Evolutionary conservation across 768 basidiomycete genomes (phyloP).

Genomic region (Lactifluus echinatus): DNA sequence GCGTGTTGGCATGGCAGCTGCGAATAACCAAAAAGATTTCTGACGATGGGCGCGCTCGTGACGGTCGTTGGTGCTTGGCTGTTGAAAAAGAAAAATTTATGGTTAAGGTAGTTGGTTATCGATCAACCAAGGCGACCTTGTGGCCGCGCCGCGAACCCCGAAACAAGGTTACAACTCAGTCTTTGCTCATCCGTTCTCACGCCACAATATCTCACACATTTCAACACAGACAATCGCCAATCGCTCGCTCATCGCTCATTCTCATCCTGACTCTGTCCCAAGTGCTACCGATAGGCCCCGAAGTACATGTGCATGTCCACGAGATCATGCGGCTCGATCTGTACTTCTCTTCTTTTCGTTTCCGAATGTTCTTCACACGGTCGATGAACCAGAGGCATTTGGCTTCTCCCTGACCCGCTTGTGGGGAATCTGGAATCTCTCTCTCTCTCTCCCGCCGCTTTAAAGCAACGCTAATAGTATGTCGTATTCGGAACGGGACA

Average conservation of each 20-base stretch:
- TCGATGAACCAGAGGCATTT: not conserved
- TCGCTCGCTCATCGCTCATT: too few species aligned
- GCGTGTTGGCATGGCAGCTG: constrained; percentile 12
- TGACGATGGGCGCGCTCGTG: not conserved
- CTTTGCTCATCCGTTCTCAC: not conserved
- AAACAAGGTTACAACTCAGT: constrained; percentile 9
- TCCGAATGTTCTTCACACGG: not conserved
- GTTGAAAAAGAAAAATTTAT: not conserved
- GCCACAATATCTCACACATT: constrained; percentile 7
- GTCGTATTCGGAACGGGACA: not conserved
- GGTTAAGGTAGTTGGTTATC: constrained; percentile 7
- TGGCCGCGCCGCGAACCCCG: not conserved
- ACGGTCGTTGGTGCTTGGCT: not conserved
- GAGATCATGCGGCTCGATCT: too few species aligned
- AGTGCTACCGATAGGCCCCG: not conserved
- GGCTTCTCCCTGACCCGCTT: not conserved
- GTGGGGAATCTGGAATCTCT: too few species aligned
- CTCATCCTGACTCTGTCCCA: too few species aligned
- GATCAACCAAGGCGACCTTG: not conserved
- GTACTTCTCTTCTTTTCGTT: not conserved
- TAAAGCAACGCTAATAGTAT: not conserved
- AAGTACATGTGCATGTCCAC: not conserved
- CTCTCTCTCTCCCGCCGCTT: not conserved
- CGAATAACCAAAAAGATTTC: not conserved
- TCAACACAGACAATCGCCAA: too few species aligned